Evolutionary conservation across 2,329 filamentous ascomycete genomes (phyloP), one percentile per base, ranked within the genome.

Genomic region (Ceratocystis cubensis): DNA sequence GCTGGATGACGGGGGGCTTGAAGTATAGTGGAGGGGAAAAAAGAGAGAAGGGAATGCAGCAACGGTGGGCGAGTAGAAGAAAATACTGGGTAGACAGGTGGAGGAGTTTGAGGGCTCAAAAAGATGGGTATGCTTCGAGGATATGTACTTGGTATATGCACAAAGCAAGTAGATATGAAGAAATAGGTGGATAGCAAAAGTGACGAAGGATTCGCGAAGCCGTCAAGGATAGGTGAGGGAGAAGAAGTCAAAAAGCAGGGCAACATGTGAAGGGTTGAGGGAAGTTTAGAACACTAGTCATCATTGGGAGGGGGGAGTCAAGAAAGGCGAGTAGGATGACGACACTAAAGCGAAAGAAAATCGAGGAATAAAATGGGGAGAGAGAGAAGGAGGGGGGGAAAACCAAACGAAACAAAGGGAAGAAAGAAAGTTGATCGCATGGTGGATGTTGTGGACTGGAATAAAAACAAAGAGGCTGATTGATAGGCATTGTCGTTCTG

Each of bases 11-110:
- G 67, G 64, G 62, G 28, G 41, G 66, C 53, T 50, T 22, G 41
- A 37, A 50, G 20, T 64, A 46, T 46, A 25, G 45, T 46, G 67
- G 65, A 41, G 69, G 68, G 65, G 68, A 48, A 65, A 64, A 63
- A 63, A 63, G 61, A 48, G 61, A 53, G 64, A 63, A 63, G 30
- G 30, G 61, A 30, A 33, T 45, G 61, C 45, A 63, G 45, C 37
- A 25, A 33, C 20, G 37, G 45, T 48, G 61, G 61, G 7, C 37
- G 8, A 63, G 45, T 17, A 63, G 44, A 69, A 22, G 30, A 30
- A 59, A 59, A 30, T n/a, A 59, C 53, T 59, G 53, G 53, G 53
- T 59, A 37, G 53, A 59, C 53, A 30, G 28, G 53, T 59, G 53
- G 53, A 59, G 53, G 53, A 59, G 28, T 20, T 59, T 33, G 53